Base-by-base conservation (phyloP, 495 filamentous ascomycete species). In the Daldinia childiae region DNA sequence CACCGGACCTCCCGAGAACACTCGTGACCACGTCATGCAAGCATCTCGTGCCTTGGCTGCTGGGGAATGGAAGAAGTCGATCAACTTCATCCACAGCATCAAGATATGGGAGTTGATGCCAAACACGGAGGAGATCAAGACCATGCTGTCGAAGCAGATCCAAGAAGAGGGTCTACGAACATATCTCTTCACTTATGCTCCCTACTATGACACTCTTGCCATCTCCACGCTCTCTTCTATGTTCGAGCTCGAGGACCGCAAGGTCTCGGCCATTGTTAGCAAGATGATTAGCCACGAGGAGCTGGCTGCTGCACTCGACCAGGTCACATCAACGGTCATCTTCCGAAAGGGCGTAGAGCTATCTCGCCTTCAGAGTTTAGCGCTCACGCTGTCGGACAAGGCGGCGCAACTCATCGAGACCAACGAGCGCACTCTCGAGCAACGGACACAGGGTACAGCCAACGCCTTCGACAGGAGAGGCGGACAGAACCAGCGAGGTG, bases 201-300 rank as follows among this genome's bases (percentile, higher is more conserved):
- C 95, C 57, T 99, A 95, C 87, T 99, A 99, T 84, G 95, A 98
- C 81, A 99, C 95, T 36, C 88, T 99, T 58, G 90, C 93, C 67
- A 85, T 98, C 76, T 82, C 84, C 67, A 93, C 93, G 1, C 86
- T 99, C 60, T 90, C 93, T 52, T 87, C 84, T 58, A 98, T 99
- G 95, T 99, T 99, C 82, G 95, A 98, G 78, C 90, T 99, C 3
- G 85, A 92, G 34, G 86, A 91, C 71, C 90, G 90, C 81, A 98
- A 97, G 86, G 95, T 97, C 34, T 84, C 90, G 11, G 93, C 95
- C n/a, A 88, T 99, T 65, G 90, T 99, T 77, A 95, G 92, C 87
- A 97, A 96, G 83, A 99, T 99, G 95, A 98, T 98, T 80, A 97
- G 93, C 66, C 95, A 99, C 83, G 95, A 99, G 79, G 95, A 99